Base-by-base conservation (phyloP, 164 flowering plant species). In the Annona squamosa region DNA sequence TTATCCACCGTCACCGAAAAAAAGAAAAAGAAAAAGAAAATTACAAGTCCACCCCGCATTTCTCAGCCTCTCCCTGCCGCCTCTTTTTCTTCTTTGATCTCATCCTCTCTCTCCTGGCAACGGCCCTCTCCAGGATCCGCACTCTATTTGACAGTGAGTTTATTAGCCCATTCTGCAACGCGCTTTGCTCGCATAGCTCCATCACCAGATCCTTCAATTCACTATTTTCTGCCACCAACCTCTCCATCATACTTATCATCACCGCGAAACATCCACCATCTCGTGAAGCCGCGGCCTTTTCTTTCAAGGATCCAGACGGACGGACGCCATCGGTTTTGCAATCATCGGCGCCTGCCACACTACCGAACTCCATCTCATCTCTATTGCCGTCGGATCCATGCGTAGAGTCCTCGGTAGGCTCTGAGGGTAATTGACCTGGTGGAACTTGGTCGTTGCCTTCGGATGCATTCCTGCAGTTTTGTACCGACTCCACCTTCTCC, bases 81-180 rank as follows among this genome's bases (percentile, higher is more conserved):
- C 72, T 80, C 86, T 71, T 71, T 52, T 80, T 82, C 83, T 85
- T 87, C 81, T 72, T 64, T 59, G 1, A 19, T 37, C 43, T 41
- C 74, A 75, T 62, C 75, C 44, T 82, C 61, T 85, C 89, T 52
- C 81, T 75, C 73, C 72, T 19, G 37, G 9, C 52, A 4, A 76
- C 80, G 2, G 84, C 88, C 74, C 73, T 86, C 87, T 90, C 93
- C 47, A 89, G 77, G 75, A 76, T 80, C 78, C 84, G 89, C 45
- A 90, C 90, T 56, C 96, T 78, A 56, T 74, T 79, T 1, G 89
- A 73, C 61, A 90, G 76, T 3, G 85, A 74, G 61, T 65, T 79
- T 45, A 90, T 59, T 77, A 86, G 45, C 75, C 70, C 72, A 4
- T 77, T 82, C 78, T 89, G 91, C 81, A 62, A 3, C 44, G 67